phyloP scores from a whole-genome alignment of 768 basidiomycete species.

The Xerocomellus chrysenteron region DNA sequence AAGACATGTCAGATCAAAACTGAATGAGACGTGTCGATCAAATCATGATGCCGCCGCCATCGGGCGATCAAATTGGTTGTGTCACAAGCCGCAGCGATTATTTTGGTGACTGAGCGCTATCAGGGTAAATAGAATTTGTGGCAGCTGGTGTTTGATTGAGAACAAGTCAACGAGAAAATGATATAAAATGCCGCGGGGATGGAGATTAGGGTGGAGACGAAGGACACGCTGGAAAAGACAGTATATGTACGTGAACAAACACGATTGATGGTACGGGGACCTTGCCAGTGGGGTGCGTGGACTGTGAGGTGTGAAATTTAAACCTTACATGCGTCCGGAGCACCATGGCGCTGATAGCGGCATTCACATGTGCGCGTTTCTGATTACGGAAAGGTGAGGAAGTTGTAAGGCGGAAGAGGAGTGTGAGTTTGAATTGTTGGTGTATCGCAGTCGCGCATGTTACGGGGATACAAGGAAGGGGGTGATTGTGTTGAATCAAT shows the following conservation, averaged over 20 bases:
- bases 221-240: constrained; percentile 31
- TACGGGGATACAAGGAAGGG: constrained; percentile 12
- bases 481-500: constrained; percentile 4
- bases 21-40: constrained; percentile 21
- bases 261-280: constrained; percentile 35
- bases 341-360: constrained; percentile 27
- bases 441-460: constrained; percentile 20
- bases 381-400: constrained; percentile 33
- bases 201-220: constrained; percentile 33
- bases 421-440: constrained; percentile 17
- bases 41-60: constrained; percentile 9
- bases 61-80: constrained; percentile 22
- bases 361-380: constrained; percentile 36
- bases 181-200: constrained; percentile 31
- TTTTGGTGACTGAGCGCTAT: constrained; percentile 5
- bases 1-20: constrained; percentile 24
- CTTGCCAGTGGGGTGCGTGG: constrained; percentile 23
- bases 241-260: constrained; percentile 36
- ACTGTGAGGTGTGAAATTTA: constrained; percentile 35
- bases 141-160: constrained; percentile 16
- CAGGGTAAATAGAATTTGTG: constrained; percentile 6
- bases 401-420: constrained; percentile 27
- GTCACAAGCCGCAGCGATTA: constrained; percentile 27
- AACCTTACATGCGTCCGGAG: constrained; percentile 31
- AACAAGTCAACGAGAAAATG: constrained; percentile 12